Conservation (phyloP, 2,329 filamentous ascomycete genomes). For the Hypocrella siamensis region DNA sequence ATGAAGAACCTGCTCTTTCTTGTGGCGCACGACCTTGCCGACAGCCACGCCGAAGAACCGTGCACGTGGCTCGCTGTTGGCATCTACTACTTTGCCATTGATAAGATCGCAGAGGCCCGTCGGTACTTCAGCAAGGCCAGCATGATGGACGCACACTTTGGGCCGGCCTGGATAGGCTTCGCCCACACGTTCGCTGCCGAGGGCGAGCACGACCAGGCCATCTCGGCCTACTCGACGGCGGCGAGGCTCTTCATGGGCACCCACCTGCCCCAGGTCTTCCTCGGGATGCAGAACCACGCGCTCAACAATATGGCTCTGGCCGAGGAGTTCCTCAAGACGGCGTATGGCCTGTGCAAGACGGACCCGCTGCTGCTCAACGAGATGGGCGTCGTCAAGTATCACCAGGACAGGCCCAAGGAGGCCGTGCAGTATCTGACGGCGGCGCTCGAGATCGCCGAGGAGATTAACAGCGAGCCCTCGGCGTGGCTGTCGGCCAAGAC, state of each 20-base stretch:
- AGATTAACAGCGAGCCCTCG: conserved; percentile 67
- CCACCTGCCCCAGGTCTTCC: conserved; percentile 84
- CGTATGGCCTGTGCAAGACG: conserved; percentile 65
- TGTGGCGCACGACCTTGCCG: conserved; percentile 80
- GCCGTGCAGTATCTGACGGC: conserved; percentile 65
- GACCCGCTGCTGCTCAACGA: conserved; percentile 91
- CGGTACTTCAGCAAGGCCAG: conserved; percentile 96
- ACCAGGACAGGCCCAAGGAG: conserved; percentile 64
- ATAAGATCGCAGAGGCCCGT: conserved; percentile 81
- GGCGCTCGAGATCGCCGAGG: conserved; percentile 61
- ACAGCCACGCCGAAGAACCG: conserved; percentile 79
- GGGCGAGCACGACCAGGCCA: conserved; percentile 95
- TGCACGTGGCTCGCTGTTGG: conserved; percentile 90
- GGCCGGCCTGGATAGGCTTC: conserved; percentile 96
- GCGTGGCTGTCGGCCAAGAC: conserved; percentile 74
- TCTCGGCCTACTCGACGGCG: conserved; percentile 92
- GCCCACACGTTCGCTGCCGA: conserved; percentile 96
- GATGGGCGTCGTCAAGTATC: conserved; percentile 89
- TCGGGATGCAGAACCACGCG: conserved; percentile 96
- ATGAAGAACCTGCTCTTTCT: conserved; percentile 83
- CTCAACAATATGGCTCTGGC: conserved; percentile 90
- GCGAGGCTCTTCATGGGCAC: conserved; percentile 92
- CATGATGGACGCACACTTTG: conserved; percentile 95
- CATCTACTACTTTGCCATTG: conserved; percentile 82
- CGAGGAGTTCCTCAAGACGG: conserved; percentile 84